These are phyloP conservation scores for Corylus heterophylla DNA, from an alignment of 306 rosid species.

Conservation along the genomic window DNA sequence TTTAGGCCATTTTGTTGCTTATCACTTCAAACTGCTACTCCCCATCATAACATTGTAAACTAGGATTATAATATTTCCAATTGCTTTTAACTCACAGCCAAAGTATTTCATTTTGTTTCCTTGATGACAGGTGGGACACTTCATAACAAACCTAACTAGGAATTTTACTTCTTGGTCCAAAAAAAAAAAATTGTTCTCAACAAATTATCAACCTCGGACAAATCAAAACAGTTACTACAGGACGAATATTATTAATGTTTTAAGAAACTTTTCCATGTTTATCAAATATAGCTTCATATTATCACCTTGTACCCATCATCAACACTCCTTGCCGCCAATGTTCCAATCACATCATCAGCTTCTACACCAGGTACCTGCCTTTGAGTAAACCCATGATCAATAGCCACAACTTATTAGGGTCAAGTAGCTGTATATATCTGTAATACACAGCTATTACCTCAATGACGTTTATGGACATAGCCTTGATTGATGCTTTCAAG, in stretches of 20 bases:
- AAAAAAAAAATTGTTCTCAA: background rate
- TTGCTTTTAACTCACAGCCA: background rate
- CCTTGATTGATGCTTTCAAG: slow-evolving; percentile 91
- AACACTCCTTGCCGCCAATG: slow-evolving; percentile 81
- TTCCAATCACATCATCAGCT: slow-evolving; percentile 98
- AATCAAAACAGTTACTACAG: background rate
- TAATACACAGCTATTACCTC: slow-evolving; percentile 60
- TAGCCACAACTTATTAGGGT: slow-evolving; percentile 18
- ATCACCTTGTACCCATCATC: slow-evolving; percentile 89
- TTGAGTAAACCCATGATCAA: slow-evolving; percentile 31
- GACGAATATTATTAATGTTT: background rate
- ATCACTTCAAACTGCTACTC: background rate
- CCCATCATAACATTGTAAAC: background rate
- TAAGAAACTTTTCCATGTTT: slow-evolving; percentile 12
- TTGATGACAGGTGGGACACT: background rate
- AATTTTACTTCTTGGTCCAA: background rate
- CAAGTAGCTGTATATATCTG: slow-evolving; percentile 17
- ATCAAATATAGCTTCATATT: slow-evolving; percentile 19
- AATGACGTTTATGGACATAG: slow-evolving; percentile 86
- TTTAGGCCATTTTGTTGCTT: background rate
- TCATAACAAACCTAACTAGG: background rate
- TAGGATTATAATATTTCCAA: too few relatives aligned
- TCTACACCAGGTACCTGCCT: slow-evolving; percentile 95
- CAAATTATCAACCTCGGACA: background rate
- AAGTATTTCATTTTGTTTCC: background rate